Percentiles rank a stretch among this genome's conserved stretches.
Evolutionary conservation across 495 filamentous ascomycete genomes (phyloP).

Genomic region (Jackrogersella multiformis): DNA sequence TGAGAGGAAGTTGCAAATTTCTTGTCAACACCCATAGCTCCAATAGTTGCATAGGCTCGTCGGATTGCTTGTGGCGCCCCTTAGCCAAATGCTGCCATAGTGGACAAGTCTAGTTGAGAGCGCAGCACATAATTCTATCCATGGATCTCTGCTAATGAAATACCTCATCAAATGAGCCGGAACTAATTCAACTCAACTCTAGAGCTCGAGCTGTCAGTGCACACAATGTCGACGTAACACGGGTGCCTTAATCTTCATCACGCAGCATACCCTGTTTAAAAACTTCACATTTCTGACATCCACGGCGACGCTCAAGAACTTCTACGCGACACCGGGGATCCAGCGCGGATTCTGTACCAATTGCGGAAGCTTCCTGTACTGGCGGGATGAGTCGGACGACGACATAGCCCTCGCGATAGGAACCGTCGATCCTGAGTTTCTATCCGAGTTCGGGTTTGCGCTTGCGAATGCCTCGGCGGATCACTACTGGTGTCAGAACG

Average conservation of each 20-base stretch:
- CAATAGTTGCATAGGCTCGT: too few relatives aligned
- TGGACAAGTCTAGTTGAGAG: too few relatives aligned
- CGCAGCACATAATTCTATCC: too few relatives aligned
- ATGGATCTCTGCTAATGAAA: too few relatives aligned
- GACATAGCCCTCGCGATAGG: conserved; percentile 45
- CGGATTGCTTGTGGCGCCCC: too few relatives aligned
- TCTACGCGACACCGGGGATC: conserved; percentile 40
- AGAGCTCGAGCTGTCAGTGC: conserved; percentile 53
- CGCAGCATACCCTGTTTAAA: conserved; percentile 32
- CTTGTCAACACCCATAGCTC: too few relatives aligned
- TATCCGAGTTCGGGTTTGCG: conserved; percentile 49
- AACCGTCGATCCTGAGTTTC: conserved; percentile 48
- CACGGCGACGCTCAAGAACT: conserved; percentile 43
- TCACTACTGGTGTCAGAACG: conserved; percentile 46
- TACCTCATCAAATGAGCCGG: not conserved
- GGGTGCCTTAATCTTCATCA: conserved; percentile 46
- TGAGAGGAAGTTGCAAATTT: not conserved
- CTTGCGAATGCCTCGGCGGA: conserved; percentile 39
- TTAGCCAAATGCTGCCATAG: too few relatives aligned
- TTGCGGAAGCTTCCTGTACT: conserved; percentile 53
- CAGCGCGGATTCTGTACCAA: conserved; percentile 50
- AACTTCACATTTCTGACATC: conserved; percentile 37
- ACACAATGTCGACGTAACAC: conserved; percentile 53
- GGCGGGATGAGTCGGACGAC: conserved; percentile 36
- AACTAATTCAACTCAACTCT: conserved; percentile 10